phyloP scores from a whole-genome alignment of 2,329 filamentous ascomycete genomes.

The Diaporthe eres region DNA sequence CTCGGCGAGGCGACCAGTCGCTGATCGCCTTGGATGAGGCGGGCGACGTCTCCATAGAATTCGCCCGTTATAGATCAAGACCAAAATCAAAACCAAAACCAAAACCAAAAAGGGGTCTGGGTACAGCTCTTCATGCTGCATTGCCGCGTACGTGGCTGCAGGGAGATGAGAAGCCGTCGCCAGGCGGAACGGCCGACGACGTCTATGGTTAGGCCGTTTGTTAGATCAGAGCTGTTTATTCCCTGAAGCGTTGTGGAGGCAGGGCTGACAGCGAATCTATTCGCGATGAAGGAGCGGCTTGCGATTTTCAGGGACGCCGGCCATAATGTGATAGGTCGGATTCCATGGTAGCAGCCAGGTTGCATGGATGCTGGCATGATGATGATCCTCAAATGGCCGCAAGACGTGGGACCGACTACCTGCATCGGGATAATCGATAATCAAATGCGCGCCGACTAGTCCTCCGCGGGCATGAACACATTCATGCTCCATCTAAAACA shows the following conservation, averaged over 20 bases:
- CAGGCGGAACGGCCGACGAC: slow-evolving; percentile 14
- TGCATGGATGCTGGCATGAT: slow-evolving; percentile 23
- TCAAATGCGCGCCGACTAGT: slow-evolving; percentile 15
- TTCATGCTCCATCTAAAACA: slow-evolving; percentile 26
- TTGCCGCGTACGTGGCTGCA: neutral
- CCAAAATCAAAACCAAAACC: slow-evolving; percentile 9
- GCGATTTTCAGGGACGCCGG: slow-evolving; percentile 10
- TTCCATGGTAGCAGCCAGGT: neutral
- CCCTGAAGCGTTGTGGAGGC: slow-evolving; percentile 1
- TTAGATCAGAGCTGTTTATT: neutral
- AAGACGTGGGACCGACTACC: slow-evolving; percentile 22
- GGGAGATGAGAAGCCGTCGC: slow-evolving; percentile 15
- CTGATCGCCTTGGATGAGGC: slow-evolving; percentile 40
- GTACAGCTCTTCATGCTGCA: neutral
- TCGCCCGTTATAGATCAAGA: slow-evolving; percentile 29
- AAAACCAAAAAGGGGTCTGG: slow-evolving; percentile 25
- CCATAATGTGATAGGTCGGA: slow-evolving; percentile 16
- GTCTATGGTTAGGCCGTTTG: neutral
- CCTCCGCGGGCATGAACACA: neutral
- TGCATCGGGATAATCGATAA: slow-evolving; percentile 5
- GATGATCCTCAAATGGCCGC: slow-evolving; percentile 22
- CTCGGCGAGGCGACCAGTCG: slow-evolving; percentile 41
- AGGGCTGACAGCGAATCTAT: slow-evolving; percentile 27
- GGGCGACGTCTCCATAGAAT: slow-evolving; percentile 27
- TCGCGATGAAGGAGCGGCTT: slow-evolving; percentile 22